Percentiles rank a stretch among this genome's conserved stretches.
phyloP scores from a whole-genome alignment of 139 green algal species.

The Edaphochlamys debaryana region DNA sequence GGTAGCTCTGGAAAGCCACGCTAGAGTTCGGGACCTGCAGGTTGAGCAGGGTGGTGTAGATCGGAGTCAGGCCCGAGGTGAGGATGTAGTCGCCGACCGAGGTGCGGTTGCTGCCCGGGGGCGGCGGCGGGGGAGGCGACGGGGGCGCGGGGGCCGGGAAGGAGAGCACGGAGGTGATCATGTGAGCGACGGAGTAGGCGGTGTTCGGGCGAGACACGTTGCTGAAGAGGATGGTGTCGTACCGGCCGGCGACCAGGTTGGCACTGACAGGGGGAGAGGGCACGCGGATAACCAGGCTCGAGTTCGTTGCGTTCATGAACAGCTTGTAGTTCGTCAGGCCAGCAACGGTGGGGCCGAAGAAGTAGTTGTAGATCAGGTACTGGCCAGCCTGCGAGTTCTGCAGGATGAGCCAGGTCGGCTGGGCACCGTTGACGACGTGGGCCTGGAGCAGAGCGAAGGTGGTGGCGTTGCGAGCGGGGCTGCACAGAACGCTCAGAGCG shows the following conservation, averaged over 20 bases:
- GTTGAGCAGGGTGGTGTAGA: neutral
- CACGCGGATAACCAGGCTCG: no score
- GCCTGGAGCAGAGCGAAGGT: neutral
- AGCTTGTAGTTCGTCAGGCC: no score
- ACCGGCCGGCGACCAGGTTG: neutral
- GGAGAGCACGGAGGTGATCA: neutral
- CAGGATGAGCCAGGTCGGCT: neutral
- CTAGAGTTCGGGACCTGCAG: no score
- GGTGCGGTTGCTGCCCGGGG: neutral
- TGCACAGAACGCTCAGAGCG: neutral
- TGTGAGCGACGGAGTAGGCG: neutral
- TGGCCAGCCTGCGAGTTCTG: neutral
- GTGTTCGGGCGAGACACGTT: no score
- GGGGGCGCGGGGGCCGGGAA: neutral
- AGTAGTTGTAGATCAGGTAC: neutral
- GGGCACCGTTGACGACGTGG: neutral
- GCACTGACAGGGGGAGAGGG: neutral
- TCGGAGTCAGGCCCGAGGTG: no score
- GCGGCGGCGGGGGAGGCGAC: conserved; percentile 13
- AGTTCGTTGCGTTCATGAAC: no score
- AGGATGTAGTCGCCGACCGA: no score
- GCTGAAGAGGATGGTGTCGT: neutral
- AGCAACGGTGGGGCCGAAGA: no score
- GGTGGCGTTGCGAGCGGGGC: neutral
- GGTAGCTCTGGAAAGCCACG: neutral